A percentile compares a stretch with the other conserved stretches of the same genome.
phyloP scores from a whole-genome alignment of 345 rosid genomes.

The Ceriops zippeliana region DNA sequence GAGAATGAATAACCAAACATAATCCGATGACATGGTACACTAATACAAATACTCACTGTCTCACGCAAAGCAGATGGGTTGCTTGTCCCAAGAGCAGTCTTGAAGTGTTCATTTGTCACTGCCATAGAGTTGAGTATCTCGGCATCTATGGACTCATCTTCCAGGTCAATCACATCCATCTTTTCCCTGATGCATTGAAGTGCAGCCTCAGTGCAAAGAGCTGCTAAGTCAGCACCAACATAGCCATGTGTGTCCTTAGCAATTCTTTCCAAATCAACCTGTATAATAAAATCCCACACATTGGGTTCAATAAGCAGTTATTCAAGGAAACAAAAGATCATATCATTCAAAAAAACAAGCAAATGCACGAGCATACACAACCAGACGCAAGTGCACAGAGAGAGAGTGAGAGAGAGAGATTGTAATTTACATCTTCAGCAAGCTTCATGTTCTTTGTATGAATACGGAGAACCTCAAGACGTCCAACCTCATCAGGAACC shows the following conservation, averaged over 20 bases:
- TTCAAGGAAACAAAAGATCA: background rate
- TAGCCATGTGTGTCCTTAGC: constrained; percentile 22
- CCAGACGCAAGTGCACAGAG: no score
- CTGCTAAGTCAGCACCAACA: constrained; percentile 26
- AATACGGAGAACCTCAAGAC: constrained; percentile 17
- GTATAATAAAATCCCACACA: background rate
- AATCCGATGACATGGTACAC: background rate
- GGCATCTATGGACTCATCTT: constrained; percentile 22
- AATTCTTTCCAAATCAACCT: constrained; percentile 20
- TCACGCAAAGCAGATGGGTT: constrained; percentile 25
- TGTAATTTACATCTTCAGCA: constrained; percentile 17
- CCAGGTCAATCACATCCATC: constrained; percentile 26
- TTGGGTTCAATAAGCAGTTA: background rate
- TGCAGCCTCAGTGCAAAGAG: constrained; percentile 23
- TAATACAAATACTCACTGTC: constrained; percentile 10
- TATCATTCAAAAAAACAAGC: no score
- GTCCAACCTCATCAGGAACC: constrained; percentile 20
- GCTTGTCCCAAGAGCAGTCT: constrained; percentile 25
- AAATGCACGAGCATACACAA: no score
- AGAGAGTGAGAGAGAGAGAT: background rate
- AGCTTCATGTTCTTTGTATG: constrained; percentile 25
- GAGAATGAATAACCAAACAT: background rate
- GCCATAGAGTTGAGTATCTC: constrained; percentile 25
- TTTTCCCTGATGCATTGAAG: constrained; percentile 26
- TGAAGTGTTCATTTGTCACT: constrained; percentile 18